Evolutionary conservation across 306 rosid species (phyloP).

Genomic region (Herpetospermum pedunculosum): DNA sequence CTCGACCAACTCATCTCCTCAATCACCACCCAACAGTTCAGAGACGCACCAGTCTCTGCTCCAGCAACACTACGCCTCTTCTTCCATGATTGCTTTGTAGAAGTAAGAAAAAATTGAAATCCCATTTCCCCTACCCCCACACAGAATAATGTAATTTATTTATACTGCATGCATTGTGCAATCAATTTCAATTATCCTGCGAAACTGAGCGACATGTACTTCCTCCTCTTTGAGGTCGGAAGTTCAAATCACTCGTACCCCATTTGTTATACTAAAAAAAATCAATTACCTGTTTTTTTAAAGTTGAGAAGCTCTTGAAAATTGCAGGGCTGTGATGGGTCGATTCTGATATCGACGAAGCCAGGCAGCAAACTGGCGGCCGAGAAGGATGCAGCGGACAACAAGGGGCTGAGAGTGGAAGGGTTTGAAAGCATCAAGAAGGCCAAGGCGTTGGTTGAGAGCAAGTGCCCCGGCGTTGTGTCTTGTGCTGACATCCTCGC

Average conservation of each 20-base stretch:
- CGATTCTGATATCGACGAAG: constrained; percentile 50
- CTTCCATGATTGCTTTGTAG: constrained; percentile 92
- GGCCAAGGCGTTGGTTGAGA: constrained; percentile 71
- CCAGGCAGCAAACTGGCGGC: constrained; percentile 45
- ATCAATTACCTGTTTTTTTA: neutral
- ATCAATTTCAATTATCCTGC: neutral
- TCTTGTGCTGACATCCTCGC: constrained; percentile 95
- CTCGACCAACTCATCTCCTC: constrained; percentile 57
- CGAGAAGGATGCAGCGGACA: constrained; percentile 71
- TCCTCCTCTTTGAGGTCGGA: too few relatives aligned
- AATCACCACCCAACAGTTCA: constrained; percentile 69
- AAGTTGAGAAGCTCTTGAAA: neutral
- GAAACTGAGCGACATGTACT: too few relatives aligned
- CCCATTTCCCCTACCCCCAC: neutral
- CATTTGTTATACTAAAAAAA: too few relatives aligned
- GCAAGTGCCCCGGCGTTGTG: constrained; percentile 71
- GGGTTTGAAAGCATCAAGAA: constrained; percentile 56
- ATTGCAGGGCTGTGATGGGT: constrained; percentile 79
- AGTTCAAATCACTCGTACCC: too few relatives aligned
- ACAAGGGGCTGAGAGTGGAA: constrained; percentile 55
- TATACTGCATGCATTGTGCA: constrained; percentile 14
- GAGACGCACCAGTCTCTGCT: constrained; percentile 61
- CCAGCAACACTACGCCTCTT: constrained; percentile 91
- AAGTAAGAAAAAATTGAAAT: constrained; percentile 29
- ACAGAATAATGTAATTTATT: neutral